These are phyloP conservation scores for Penicilliopsis zonata DNA, from an alignment of 495 filamentous ascomycete genomes.

Conservation along the genomic window DNA sequence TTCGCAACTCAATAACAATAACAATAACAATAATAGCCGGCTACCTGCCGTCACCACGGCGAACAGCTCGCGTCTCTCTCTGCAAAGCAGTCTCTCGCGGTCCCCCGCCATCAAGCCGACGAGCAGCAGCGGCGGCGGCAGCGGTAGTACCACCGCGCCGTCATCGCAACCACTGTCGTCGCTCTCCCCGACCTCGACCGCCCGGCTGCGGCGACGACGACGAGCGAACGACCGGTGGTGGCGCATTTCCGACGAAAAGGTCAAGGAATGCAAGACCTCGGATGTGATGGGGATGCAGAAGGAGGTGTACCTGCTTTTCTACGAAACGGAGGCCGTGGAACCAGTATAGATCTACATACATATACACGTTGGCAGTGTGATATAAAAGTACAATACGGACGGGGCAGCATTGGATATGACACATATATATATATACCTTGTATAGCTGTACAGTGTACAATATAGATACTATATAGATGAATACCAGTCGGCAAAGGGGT, in stretches of 20 bases:
- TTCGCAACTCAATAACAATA: conserved; percentile 11
- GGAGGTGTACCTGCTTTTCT: conserved; percentile 94
- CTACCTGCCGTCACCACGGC: conserved; percentile 26
- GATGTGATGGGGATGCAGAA: conserved; percentile 90
- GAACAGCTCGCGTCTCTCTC: conserved; percentile 19
- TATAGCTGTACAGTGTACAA: too few relatives aligned
- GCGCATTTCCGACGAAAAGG: conserved; percentile 95
- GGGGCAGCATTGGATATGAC: too few relatives aligned
- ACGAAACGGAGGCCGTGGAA: conserved; percentile 54
- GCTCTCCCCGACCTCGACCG: conserved; percentile 7
- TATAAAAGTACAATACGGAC: too few relatives aligned
- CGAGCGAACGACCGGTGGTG: conserved; percentile 74
- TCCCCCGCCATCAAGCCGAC: conserved; percentile 17
- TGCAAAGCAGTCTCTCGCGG: conserved; percentile 23
- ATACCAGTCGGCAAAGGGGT: too few relatives aligned
- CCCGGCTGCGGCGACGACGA: conserved; percentile 41
- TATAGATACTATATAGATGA: too few relatives aligned
- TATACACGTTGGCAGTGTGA: not conserved
- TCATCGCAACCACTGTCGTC: conserved; percentile 17
- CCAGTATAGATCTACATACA: not conserved
- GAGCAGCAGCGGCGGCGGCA: conserved; percentile 14
- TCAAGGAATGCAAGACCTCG: conserved; percentile 83
- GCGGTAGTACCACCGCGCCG: conserved; percentile 17
- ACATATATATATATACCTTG: too few relatives aligned
- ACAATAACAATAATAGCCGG: conserved; percentile 17